Base-by-base conservation (phyloP, 345 rosid species). In the Pseudoturritis turrita region DNA sequence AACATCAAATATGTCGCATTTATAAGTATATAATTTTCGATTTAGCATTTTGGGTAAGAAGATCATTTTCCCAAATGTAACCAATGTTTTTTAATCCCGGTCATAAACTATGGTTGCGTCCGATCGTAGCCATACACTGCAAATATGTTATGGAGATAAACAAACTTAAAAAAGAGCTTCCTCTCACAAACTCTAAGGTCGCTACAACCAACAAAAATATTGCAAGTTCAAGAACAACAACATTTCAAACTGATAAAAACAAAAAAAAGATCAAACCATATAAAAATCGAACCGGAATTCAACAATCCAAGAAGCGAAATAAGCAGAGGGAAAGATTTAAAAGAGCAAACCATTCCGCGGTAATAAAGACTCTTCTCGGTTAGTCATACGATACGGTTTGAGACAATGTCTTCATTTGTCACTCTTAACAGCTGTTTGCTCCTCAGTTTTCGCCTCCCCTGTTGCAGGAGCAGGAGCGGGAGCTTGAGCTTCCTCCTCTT, bases 341-440 rank as follows among this genome's bases (percentile, higher is more conserved):
- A 58, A n/a, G 66, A 58, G 36, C 8, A 50, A 74, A 65, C 72
- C 52, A 46, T 14, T n/a, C 59, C 29, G 22, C 33, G 1, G 57
- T 23, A 53, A 35, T 62, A 65, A 46, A 73, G 54, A 49, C 72
- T 74, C 66, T 29, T 62, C 63, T 37, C 22, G 65, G 77, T 65
- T 37, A 47, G 66, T 50, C 59, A 58, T 36, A 65, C 26, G 60
- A 46, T 46, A 14, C 2, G 54, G 50, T 31, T 41, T 33, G 7
- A 39, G 29, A 74, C 22, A 74, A 28, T 44, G 44, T 36, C 46
- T 62, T 70, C 71, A 76, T 50, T 56, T 62, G 55, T 70, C 79
- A 28, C 67, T 64, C 41, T 63, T 55, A 1, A 14, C 54, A 15
- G 46, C 23, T 22, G 75, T 39, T 22, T 29, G 44, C 39, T 33